Percentiles rank a stretch among this genome's conserved stretches.
Conservation (phyloP, 2,329 filamentous ascomycete species). For the Iodosphaeria phyllophila region DNA sequence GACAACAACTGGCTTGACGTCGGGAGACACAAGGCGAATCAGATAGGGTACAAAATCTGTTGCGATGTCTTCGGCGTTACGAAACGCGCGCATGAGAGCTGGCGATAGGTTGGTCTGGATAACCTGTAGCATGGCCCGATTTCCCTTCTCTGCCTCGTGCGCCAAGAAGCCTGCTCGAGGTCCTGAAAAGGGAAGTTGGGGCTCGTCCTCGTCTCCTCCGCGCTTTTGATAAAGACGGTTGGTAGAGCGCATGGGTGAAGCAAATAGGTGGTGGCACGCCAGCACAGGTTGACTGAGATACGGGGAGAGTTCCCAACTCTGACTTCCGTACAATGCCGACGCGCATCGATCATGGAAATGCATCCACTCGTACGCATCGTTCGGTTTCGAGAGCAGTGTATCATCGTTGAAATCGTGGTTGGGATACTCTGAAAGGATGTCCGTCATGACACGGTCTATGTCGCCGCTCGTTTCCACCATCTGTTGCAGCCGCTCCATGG, state of each 20-base stretch:
- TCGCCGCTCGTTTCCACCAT: conserved; percentile 70
- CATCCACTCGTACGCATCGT: conserved; percentile 74
- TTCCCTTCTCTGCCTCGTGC: conserved; percentile 63
- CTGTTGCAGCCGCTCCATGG: conserved; percentile 52
- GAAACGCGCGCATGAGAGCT: conserved; percentile 57
- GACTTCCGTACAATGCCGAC: conserved; percentile 57
- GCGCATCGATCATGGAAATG: conserved; percentile 80
- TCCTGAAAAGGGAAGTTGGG: conserved; percentile 58
- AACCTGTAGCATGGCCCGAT: conserved; percentile 51
- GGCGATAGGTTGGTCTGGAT: conserved; percentile 57
- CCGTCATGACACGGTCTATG: conserved; percentile 57
- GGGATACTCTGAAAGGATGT: conserved; percentile 77
- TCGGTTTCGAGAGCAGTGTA: conserved; percentile 70
- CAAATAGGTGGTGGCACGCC: conserved; percentile 83
- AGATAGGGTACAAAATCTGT: conserved; percentile 75
- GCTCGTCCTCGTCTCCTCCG: conserved; percentile 25
- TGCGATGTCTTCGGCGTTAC: conserved; percentile 58
- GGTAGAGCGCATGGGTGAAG: conserved; percentile 40
- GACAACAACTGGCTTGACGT: conserved; percentile 80
- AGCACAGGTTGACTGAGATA: conserved; percentile 78
- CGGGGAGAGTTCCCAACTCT: conserved; percentile 81
- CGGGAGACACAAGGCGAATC: conserved; percentile 66
- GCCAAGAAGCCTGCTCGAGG: conserved; percentile 68
- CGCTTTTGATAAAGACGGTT: conserved; percentile 24
- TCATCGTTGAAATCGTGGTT: conserved; percentile 86